phyloP scores from a whole-genome alignment of 2,329 filamentous ascomycete species.

The Aspergillus alliaceus region DNA sequence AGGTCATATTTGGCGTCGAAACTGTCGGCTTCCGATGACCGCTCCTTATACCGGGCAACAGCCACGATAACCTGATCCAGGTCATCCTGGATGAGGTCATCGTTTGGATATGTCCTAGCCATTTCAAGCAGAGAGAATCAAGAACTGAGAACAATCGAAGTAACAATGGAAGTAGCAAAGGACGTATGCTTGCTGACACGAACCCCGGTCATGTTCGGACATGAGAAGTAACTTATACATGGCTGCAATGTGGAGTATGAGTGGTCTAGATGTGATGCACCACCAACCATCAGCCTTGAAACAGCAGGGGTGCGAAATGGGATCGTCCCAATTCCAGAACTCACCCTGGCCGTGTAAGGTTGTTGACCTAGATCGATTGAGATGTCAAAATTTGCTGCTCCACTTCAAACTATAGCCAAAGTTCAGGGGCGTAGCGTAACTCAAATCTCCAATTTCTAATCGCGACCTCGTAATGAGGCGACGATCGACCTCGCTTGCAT shows the following conservation, averaged over 20 bases:
- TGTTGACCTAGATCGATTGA: background rate
- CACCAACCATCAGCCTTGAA: background rate
- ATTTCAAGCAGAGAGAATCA: too few species aligned
- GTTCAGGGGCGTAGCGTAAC: background rate
- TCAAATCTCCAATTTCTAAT: background rate
- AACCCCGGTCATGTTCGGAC: background rate
- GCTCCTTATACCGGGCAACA: background rate
- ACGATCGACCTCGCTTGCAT: background rate
- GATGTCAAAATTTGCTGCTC: background rate
- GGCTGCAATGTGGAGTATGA: background rate
- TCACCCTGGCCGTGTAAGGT: background rate
- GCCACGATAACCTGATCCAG: constrained; percentile 9
- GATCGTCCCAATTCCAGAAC: background rate
- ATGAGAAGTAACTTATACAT: background rate
- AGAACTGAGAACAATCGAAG: background rate
- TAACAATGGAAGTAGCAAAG: background rate
- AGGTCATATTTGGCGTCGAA: constrained; percentile 5
- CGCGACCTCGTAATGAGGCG: background rate
- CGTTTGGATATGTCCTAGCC: background rate
- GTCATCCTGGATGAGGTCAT: constrained; percentile 4
- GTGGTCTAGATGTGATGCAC: background rate
- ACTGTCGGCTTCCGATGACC: background rate
- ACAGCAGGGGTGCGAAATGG: background rate
- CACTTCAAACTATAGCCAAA: background rate
- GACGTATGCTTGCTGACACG: background rate